Conservation (phyloP, 2,329 filamentous ascomycete genomes). For the Aspergillaceae sp. region DNA sequence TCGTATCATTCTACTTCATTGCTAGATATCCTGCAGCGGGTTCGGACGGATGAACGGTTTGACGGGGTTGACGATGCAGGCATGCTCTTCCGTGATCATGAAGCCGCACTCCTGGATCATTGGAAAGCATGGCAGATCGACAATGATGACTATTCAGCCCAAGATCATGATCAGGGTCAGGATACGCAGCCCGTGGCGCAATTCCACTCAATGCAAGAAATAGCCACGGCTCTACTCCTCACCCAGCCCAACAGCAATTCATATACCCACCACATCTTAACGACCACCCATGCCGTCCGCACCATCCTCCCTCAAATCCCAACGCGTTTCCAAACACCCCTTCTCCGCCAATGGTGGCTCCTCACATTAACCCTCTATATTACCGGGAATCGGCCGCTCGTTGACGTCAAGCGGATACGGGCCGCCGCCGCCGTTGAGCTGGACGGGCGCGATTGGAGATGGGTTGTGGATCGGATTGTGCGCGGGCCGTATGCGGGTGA, state of each 20-base stretch:
- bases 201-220: conserved; percentile 61
- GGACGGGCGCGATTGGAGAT: conserved; percentile 64
- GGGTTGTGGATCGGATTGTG: conserved; percentile 63
- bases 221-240: conserved; percentile 41
- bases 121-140: conserved; percentile 79
- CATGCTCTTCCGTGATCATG: conserved; percentile 52
- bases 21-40: conserved; percentile 60
- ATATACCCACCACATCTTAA: conserved; percentile 55
- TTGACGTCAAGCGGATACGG: conserved; percentile 50
- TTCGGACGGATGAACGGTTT: conserved; percentile 62
- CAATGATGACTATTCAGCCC: too few relatives aligned
- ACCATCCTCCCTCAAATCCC: conserved; percentile 73
- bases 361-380: conserved; percentile 72
- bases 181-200: conserved; percentile 31
- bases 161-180: too few relatives aligned
- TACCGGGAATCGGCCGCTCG: conserved; percentile 60
- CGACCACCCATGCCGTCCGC: conserved; percentile 79
- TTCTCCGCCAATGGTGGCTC: conserved; percentile 87
- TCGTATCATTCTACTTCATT: conserved; percentile 54
- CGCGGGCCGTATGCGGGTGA: conserved; percentile 61
- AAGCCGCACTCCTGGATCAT: conserved; percentile 68
- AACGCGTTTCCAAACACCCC: conserved; percentile 57
- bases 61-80: conserved; percentile 54
- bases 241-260: conserved; percentile 10
- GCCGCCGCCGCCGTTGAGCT: conserved; percentile 50